Percentiles rank a stretch among this genome's conserved stretches.
Evolutionary conservation across 208 protist species (phyloP).

Genomic region (Novymonas esmeraldas): DNA sequence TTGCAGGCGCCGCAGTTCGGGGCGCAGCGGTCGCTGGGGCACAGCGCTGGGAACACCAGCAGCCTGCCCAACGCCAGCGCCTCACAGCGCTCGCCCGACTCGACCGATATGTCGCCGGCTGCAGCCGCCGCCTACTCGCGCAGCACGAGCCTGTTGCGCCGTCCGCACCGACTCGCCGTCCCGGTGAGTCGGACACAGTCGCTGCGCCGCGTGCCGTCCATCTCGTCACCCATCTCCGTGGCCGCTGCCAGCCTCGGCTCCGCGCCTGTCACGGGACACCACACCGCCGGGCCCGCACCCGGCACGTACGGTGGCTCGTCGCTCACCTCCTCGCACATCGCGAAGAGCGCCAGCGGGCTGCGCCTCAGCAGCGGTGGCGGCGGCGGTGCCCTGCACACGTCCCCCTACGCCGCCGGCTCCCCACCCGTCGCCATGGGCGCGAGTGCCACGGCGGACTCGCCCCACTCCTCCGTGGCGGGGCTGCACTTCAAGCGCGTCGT

Average conservation of each 20-base stretch:
- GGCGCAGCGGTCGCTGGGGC: constrained; percentile 4
- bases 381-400: constrained; percentile 1
- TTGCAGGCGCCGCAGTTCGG: constrained; percentile 17
- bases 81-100: constrained; percentile 25
- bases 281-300: background rate
- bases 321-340: background rate
- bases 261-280: background rate
- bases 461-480: constrained; percentile 19
- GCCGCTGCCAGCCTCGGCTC: constrained; percentile 3
- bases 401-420: constrained; percentile 3
- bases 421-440: constrained; percentile 8
- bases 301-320: constrained; percentile 5
- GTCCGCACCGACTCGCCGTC: constrained; percentile 36
- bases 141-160: constrained; percentile 41
- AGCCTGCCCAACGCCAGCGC: constrained; percentile 21
- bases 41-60: constrained; percentile 15
- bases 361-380: constrained; percentile 8
- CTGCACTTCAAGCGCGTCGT: constrained; percentile 39
- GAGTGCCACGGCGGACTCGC: constrained; percentile 24
- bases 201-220: constrained; percentile 28
- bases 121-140: constrained; percentile 34
- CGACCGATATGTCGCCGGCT: constrained; percentile 27
- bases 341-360: constrained; percentile 2
- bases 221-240: constrained; percentile 16
- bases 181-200: constrained; percentile 42